Percentiles rank a stretch among this genome's conserved stretches.
Conservation (phyloP, 306 rosid genomes). For the Gynostemma pentaphyllum region DNA sequence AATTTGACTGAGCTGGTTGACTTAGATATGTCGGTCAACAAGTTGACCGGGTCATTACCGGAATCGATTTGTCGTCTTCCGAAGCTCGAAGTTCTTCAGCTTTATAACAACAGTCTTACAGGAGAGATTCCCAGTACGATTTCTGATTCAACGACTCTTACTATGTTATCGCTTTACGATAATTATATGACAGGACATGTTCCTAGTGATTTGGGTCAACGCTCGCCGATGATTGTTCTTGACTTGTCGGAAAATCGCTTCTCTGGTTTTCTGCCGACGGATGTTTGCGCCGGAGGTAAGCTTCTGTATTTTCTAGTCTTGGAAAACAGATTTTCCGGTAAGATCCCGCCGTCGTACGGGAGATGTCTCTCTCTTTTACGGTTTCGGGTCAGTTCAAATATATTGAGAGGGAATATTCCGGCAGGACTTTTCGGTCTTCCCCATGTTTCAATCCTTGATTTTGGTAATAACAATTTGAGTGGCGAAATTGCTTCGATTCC, state of each 20-base stretch:
- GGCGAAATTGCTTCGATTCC: constrained; percentile 61
- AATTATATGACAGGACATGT: constrained; percentile 56
- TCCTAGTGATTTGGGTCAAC: constrained; percentile 63
- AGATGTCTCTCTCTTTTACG: constrained; percentile 53
- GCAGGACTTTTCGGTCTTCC: constrained; percentile 54
- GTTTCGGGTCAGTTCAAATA: constrained; percentile 67
- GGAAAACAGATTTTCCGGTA: constrained; percentile 62
- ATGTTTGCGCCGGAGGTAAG: constrained; percentile 59
- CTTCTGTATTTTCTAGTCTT: constrained; percentile 62
- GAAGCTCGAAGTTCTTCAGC: constrained; percentile 60
- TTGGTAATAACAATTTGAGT: constrained; percentile 47
- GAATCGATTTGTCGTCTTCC: constrained; percentile 65
- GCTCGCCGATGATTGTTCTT: constrained; percentile 46
- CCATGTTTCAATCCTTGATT: constrained; percentile 70
- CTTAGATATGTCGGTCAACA: constrained; percentile 84
- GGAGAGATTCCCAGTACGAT: constrained; percentile 64
- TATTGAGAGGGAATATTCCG: constrained; percentile 57
- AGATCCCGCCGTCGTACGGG: constrained; percentile 50
- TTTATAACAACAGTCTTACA: constrained; percentile 73
- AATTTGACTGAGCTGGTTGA: constrained; percentile 62
- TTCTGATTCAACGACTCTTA: constrained; percentile 52
- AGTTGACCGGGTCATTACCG: constrained; percentile 52
- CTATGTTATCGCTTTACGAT: constrained; percentile 62
- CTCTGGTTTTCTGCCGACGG: constrained; percentile 62
- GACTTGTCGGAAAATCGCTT: constrained; percentile 78